Conservation (phyloP, 1,139 yeast genomes). For the Nadsonia starkeyi-henricii region DNA sequence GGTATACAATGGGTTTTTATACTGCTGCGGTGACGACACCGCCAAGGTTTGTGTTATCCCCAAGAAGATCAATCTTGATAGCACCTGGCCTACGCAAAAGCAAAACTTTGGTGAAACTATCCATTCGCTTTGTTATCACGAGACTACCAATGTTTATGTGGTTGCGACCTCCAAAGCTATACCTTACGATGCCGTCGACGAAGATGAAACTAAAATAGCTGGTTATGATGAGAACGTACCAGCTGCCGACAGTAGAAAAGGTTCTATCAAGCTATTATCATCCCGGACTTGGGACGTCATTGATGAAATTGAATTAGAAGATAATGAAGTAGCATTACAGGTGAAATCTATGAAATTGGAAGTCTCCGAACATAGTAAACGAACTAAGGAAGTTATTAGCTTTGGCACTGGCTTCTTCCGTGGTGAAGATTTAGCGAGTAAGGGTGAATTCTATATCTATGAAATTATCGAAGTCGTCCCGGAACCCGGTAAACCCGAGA, state of each 20-base stretch:
- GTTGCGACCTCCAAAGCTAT: constrained; percentile 49
- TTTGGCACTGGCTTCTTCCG: constrained; percentile 68
- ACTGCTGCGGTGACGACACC: constrained; percentile 55
- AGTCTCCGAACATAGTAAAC: constrained; percentile 36
- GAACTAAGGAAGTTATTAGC: constrained; percentile 54
- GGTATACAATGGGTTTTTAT: constrained; percentile 44
- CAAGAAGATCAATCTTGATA: constrained; percentile 38
- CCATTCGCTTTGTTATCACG: constrained; percentile 60
- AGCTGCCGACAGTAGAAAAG: constrained; percentile 42
- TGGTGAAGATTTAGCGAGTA: constrained; percentile 71
- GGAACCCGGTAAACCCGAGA: constrained; percentile 78
- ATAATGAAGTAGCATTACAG: constrained; percentile 53
- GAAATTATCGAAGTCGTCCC: constrained; percentile 81
- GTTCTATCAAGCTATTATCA: constrained; percentile 52
- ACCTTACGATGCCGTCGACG: constrained; percentile 58
- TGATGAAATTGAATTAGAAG: constrained; percentile 52
- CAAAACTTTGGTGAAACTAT: constrained; percentile 44
- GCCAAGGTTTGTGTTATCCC: constrained; percentile 25
- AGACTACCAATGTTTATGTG: constrained; percentile 47
- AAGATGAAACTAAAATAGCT: constrained; percentile 52
- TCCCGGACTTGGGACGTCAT: constrained; percentile 68
- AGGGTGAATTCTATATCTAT: constrained; percentile 62
- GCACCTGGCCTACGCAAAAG: constrained; percentile 46
- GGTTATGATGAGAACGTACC: constrained; percentile 41
- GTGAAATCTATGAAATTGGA: constrained; percentile 48